Evolutionary conservation across 306 rosid species (phyloP).

Genomic region (Citrullus mucosospermus): DNA sequence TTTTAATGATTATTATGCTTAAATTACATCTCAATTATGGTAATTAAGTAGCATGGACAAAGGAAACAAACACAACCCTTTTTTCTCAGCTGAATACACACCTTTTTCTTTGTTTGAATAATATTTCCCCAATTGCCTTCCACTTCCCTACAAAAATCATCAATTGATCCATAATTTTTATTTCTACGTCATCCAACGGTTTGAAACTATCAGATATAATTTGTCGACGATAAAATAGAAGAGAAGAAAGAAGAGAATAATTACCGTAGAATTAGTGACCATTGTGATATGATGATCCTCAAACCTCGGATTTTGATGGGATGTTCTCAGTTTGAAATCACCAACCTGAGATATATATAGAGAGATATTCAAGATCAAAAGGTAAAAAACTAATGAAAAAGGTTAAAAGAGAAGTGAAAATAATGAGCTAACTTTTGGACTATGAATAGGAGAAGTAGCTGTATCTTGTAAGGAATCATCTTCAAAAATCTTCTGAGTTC

Average conservation of each 20-base stretch:
- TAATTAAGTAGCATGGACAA: neutral
- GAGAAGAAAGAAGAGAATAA: neutral
- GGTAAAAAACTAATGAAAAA: neutral
- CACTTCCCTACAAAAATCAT: neutral
- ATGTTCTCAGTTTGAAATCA: neutral
- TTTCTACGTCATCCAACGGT: neutral
- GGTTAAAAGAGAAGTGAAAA: too few species aligned
- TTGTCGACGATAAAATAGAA: neutral
- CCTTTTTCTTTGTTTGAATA: neutral
- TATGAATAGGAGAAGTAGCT: conserved; percentile 7
- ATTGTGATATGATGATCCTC: neutral
- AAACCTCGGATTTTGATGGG: neutral
- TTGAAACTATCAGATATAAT: too few species aligned
- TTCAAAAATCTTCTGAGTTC: neutral
- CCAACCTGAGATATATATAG: neutral
- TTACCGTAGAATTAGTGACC: neutral
- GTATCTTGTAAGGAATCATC: conserved; percentile 11
- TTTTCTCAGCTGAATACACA: neutral
- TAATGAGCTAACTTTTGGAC: neutral
- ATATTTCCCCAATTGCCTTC: neutral
- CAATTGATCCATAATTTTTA: neutral
- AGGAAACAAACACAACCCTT: conserved; percentile 8
- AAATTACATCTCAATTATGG: neutral
- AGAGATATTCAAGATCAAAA: neutral
- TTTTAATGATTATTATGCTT: neutral